Conservation (phyloP, 768 basidiomycete genomes). For the Atractiella rhizophila region DNA sequence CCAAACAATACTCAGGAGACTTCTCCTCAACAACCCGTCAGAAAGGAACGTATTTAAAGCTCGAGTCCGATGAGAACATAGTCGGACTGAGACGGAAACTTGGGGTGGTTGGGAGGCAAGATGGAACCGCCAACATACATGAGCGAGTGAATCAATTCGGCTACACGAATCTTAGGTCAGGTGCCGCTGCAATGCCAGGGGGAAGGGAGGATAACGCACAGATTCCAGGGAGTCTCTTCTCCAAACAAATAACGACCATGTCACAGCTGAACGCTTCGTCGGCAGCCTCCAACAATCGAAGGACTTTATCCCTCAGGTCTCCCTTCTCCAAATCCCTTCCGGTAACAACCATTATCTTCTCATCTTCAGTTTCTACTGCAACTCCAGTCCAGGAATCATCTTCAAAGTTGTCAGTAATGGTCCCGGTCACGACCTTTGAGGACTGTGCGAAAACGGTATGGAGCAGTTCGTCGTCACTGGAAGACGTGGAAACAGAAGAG, state of each 20-base stretch:
- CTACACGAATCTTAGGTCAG: slow-evolving; percentile 1
- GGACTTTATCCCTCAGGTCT: slow-evolving; percentile 59
- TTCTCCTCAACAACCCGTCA: no score
- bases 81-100: slow-evolving; percentile 38
- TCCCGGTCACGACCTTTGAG: slow-evolving; percentile 22
- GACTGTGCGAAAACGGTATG: slow-evolving; percentile 51
- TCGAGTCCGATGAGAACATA: slow-evolving; percentile 70
- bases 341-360: slow-evolving; percentile 49
- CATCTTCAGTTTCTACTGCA: slow-evolving; percentile 22
- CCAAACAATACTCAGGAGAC: no score
- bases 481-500: not conserved
- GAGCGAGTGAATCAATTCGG: slow-evolving; percentile 55
- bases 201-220: slow-evolving; percentile 12
- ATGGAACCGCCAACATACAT: slow-evolving; percentile 80
- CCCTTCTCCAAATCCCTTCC: slow-evolving; percentile 21
- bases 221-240: slow-evolving; percentile 42
- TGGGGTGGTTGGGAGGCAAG: slow-evolving; percentile 41
- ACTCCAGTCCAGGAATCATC: not conserved
- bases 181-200: not conserved
- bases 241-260: slow-evolving; percentile 52
- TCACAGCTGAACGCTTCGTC: slow-evolving; percentile 57
- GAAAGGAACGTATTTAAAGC: slow-evolving; percentile 26
- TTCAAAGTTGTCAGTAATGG: not conserved
- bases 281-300: slow-evolving; percentile 63
- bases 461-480: slow-evolving; percentile 29